phyloP scores from a whole-genome alignment of 306 rosid species.

The Medicago arabica region DNA sequence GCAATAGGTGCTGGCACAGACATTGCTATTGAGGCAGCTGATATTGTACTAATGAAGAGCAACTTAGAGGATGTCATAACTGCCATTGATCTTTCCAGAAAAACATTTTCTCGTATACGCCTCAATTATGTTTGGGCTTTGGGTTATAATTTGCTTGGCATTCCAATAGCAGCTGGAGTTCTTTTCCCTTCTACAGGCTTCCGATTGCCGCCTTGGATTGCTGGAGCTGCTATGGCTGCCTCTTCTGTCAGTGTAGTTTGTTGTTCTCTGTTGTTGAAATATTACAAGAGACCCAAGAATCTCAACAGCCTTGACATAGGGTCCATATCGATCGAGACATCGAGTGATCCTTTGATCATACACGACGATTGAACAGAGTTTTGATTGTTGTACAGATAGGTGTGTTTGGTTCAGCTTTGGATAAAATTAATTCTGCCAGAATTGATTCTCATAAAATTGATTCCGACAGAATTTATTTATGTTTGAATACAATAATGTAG shows the following conservation, averaged over 20 bases:
- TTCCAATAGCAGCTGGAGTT: conserved; percentile 82
- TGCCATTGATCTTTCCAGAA: conserved; percentile 83
- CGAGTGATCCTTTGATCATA: conserved; percentile 9
- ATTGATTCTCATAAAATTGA: too few relatives aligned
- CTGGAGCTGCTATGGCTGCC: conserved; percentile 99
- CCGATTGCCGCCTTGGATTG: conserved; percentile 89
- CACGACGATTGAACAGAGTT: conserved; percentile 5
- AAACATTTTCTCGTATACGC: conserved; percentile 76
- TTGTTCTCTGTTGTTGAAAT: conserved; percentile 78
- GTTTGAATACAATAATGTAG: too few relatives aligned
- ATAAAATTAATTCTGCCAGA: too few relatives aligned
- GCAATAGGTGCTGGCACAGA: conserved; percentile 96
- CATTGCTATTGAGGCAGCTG: conserved; percentile 96
- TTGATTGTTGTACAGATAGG: too few relatives aligned
- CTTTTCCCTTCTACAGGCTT: conserved; percentile 77
- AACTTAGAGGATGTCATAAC: conserved; percentile 91
- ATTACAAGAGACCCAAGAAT: conserved; percentile 77
- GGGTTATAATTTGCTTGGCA: conserved; percentile 84
- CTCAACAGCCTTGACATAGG: conserved; percentile 67
- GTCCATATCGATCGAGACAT: conserved; percentile 46
- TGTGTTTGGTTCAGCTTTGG: too few relatives aligned
- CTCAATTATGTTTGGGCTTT: conserved; percentile 88
- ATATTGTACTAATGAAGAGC: conserved; percentile 90
- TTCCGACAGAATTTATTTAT: too few relatives aligned
- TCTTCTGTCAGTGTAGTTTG: conserved; percentile 94